A percentile compares a stretch with the other conserved stretches of the same genome.
phyloP scores from a whole-genome alignment of 108 stramenopile genomes.

The Discostella pseudostelligera region DNA sequence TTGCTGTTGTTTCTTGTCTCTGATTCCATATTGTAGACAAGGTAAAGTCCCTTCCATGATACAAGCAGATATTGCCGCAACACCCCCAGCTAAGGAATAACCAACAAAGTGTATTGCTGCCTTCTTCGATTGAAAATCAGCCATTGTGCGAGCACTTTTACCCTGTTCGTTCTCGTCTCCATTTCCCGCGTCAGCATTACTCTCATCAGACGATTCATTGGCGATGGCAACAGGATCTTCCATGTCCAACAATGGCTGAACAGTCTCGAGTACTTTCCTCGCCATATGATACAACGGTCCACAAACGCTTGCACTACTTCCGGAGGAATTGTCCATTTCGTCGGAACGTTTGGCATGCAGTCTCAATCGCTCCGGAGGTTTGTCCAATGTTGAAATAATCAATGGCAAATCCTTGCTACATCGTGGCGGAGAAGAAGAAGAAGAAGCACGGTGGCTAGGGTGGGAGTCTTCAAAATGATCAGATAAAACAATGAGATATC shows the following conservation, averaged over 20 bases:
- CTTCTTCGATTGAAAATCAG: background rate
- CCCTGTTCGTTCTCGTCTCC: background rate
- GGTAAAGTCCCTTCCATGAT: constrained; percentile 77
- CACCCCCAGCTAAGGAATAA: constrained; percentile 71
- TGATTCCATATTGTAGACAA: constrained; percentile 21
- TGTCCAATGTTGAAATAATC: constrained; percentile 24
- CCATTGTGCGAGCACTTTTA: too few species aligned
- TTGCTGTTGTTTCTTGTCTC: constrained; percentile 9
- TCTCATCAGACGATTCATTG: background rate
- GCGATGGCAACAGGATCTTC: background rate
- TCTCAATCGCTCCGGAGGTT: constrained; percentile 19
- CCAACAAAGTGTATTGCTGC: constrained; percentile 84
- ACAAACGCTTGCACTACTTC: constrained; percentile 70
- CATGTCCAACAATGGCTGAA: constrained; percentile 17
- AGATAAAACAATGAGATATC: constrained; percentile 58
- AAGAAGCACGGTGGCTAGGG: background rate
- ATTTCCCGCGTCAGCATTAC: background rate
- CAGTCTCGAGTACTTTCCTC: constrained; percentile 43
- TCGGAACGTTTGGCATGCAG: constrained; percentile 13
- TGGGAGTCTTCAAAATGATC: constrained; percentile 10
- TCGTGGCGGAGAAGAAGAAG: background rate
- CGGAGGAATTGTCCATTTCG: constrained; percentile 49
- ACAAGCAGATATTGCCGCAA: constrained; percentile 67
- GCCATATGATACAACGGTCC: constrained; percentile 61
- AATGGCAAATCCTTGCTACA: constrained; percentile 16